Base-by-base conservation (phyloP, 1,139 yeast genomes). In the Candida sanyaensis region DNA sequence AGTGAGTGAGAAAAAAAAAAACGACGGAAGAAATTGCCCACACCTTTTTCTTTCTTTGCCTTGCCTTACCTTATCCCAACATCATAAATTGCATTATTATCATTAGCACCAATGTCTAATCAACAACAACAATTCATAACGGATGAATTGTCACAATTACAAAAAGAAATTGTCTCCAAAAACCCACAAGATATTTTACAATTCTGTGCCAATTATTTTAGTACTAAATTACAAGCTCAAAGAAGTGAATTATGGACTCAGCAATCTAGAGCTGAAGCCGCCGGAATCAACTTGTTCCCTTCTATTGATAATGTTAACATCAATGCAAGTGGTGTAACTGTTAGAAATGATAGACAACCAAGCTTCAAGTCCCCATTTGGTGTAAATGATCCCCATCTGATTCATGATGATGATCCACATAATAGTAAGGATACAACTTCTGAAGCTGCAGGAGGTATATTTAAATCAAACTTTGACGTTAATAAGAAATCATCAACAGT, bases 131-230 rank as follows among this genome's bases (percentile, higher is more conserved):
- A 49, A 39, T 58, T 60, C 49, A 48, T 58, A 39, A 60, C 65
- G 17, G 71, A 80, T 50, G 90, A 84, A 64, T 75, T 86, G 65
- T 78, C 79, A 59, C 81, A 75, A 53, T 81, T 85, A 63, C 84
- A 83, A 64, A 77, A 75, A 59, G 89, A 84, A 63, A 73, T 87
- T 52, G 71, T 75, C 46, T 71, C 77, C 46, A 80, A 82, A 58
- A 80, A 84, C 57, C 96, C 96, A 2, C 65, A 72, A 17, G 92
- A 87, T 61, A 72, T 86, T 29, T 66, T 87, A 52, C 92, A 87
- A 63, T 88, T 86, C 66, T 84, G 92, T 60, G 86, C 88, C 52
- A 80, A 83, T 62, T 85, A 84, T 65, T 87, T 87, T 70, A 79
- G 78, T 59, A 64, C 75, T 44, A 80, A 84, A 54, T 69, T 87